These are phyloP conservation scores for Zalaria obscura DNA, from an alignment of 2,329 filamentous ascomycete genomes.

Conservation along the genomic window DNA sequence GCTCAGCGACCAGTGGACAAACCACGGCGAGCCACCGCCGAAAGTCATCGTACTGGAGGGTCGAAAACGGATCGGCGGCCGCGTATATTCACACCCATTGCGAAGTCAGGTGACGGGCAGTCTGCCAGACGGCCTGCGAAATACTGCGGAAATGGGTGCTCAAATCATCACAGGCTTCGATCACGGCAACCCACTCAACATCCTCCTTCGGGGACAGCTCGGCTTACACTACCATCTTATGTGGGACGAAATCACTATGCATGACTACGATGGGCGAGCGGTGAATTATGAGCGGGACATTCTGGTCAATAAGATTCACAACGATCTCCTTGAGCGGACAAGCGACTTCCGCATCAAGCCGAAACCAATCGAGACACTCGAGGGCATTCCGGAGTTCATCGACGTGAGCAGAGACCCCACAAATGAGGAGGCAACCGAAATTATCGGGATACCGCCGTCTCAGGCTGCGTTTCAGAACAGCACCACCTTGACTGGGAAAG, in stretches of 20 bases:
- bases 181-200: constrained; percentile 82
- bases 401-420: constrained; percentile 66
- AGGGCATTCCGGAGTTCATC: constrained; percentile 71
- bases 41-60: constrained; percentile 75
- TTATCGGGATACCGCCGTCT: too few relatives aligned
- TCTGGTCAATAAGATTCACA: constrained; percentile 82
- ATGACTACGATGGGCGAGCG: constrained; percentile 65
- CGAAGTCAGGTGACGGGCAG: constrained; percentile 42
- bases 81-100: constrained; percentile 75
- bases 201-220: constrained; percentile 80
- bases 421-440: constrained; percentile 39
- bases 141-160: constrained; percentile 90
- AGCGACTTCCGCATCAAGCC: constrained; percentile 79
- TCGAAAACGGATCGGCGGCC: constrained; percentile 71
- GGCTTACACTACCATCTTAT: constrained; percentile 75
- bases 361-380: constrained; percentile 53
- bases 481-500: constrained; percentile 1
- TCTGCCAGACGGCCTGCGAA: constrained; percentile 40
- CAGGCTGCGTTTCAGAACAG: constrained; percentile 3
- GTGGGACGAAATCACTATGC: constrained; percentile 69
- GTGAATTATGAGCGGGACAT: constrained; percentile 69
- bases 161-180: constrained; percentile 98
- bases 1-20: constrained; percentile 53
- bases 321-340: constrained; percentile 83
- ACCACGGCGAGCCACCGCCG: constrained; percentile 53